Conservation (phyloP, 2,329 filamentous ascomycete genomes). For the Huntiella abstrusa region DNA sequence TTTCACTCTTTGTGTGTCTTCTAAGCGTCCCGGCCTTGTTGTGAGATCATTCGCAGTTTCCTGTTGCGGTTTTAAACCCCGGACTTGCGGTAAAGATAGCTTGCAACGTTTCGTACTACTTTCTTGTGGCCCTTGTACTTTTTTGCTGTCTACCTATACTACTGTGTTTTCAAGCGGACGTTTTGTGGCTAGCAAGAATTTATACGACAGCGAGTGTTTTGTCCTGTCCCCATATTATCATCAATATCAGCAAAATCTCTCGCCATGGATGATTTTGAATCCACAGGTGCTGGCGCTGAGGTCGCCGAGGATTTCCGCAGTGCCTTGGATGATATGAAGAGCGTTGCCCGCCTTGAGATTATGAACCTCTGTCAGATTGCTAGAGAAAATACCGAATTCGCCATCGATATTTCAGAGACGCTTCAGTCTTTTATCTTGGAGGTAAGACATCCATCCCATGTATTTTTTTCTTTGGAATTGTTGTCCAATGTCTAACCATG, state of each 20-base stretch:
- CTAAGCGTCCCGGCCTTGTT: too few species aligned
- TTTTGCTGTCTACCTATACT: too few species aligned
- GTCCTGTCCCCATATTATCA: too few species aligned
- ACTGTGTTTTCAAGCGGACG: too few species aligned
- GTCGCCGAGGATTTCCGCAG: conserved; percentile 90
- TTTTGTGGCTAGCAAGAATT: too few species aligned
- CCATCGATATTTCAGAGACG: conserved; percentile 76
- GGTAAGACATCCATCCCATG: conserved; percentile 33
- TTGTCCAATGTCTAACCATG: conserved; percentile 3
- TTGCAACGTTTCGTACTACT: too few species aligned
- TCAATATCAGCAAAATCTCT: neutral
- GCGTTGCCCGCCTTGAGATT: conserved; percentile 88
- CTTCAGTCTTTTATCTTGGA: conserved; percentile 85
- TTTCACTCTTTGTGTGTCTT: neutral
- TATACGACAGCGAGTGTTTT: too few species aligned
- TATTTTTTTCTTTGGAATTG: neutral
- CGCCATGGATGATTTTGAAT: conserved; percentile 8
- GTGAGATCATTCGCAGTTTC: too few species aligned
- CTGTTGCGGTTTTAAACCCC: too few species aligned
- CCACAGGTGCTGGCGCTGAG: conserved; percentile 25
- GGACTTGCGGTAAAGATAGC: too few species aligned
- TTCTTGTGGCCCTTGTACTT: too few species aligned
- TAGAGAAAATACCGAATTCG: conserved; percentile 91
- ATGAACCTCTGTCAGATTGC: conserved; percentile 95
- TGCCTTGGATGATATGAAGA: conserved; percentile 75